Percentiles rank a stretch among this genome's conserved stretches.
These are phyloP conservation scores for Linum trigynum DNA, from an alignment of 345 rosid genomes.

Conservation along the genomic window DNA sequence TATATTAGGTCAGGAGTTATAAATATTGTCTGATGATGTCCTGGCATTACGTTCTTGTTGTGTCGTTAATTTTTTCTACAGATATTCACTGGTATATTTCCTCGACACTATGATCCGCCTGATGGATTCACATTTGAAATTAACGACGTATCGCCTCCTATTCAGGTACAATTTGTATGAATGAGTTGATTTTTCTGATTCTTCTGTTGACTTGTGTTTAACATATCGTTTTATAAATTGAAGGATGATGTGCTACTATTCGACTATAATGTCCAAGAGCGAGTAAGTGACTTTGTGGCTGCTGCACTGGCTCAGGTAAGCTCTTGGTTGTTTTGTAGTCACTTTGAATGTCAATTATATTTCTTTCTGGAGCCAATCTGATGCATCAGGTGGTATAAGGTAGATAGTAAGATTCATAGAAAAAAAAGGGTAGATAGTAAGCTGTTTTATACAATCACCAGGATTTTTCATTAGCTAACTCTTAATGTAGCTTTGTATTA, in stretches of 20 bases:
- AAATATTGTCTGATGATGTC: background rate
- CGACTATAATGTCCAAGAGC: constrained; percentile 92
- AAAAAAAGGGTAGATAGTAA: background rate
- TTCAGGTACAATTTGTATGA: constrained; percentile 49
- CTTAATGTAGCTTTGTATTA: background rate
- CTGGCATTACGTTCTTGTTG: background rate
- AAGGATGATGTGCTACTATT: constrained; percentile 71
- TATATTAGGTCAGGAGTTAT: background rate
- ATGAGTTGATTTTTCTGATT: constrained; percentile 9
- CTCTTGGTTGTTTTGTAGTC: background rate
- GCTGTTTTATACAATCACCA: background rate
- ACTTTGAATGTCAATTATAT: background rate
- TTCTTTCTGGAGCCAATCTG: background rate
- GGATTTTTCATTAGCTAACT: background rate
- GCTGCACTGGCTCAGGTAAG: constrained; percentile 89
- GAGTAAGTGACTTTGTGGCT: constrained; percentile 84
- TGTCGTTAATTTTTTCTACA: constrained; percentile 20
- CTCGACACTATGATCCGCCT: constrained; percentile 78
- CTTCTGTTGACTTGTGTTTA: constrained; percentile 18
- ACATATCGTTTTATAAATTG: constrained; percentile 16
- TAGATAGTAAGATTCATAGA: background rate
- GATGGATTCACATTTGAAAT: constrained; percentile 90
- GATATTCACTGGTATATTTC: constrained; percentile 98
- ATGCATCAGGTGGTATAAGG: background rate
- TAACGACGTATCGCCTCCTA: constrained; percentile 57